A percentile compares a stretch with the other conserved stretches of the same genome.
These are phyloP conservation scores for Eremothecium gossypii DNA, from an alignment of 1,139 yeast species.

Conservation along the genomic window DNA sequence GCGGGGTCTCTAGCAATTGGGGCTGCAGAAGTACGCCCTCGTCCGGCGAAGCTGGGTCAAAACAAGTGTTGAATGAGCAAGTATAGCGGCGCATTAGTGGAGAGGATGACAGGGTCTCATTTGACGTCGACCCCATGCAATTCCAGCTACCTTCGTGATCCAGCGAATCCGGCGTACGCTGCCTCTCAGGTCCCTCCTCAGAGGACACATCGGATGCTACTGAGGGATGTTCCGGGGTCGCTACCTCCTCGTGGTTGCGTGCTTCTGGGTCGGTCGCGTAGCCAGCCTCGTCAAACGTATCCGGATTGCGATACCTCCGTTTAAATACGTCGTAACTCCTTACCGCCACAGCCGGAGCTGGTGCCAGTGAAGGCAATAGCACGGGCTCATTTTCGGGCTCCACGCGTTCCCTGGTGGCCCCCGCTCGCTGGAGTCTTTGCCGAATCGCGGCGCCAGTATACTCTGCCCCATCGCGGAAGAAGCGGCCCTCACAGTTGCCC, in stretches of 20 bases:
- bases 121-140: neutral
- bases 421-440: conserved; percentile 8
- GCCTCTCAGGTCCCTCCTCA: no score
- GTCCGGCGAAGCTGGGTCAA: conserved; percentile 24
- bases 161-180: no score
- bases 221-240: neutral
- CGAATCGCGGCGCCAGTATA: conserved; percentile 23
- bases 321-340: conserved; percentile 2
- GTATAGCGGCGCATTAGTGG: conserved; percentile 21
- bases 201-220: no score
- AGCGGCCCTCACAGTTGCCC: conserved; percentile 72
- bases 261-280: neutral
- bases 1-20: conserved; percentile 21
- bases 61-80: conserved; percentile 29
- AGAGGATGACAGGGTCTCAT: conserved; percentile 7
- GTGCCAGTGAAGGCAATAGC: neutral
- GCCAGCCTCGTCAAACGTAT: conserved; percentile 4
- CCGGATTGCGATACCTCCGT: conserved; percentile 3
- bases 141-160: conserved; percentile 1
- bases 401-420: neutral
- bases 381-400: neutral
- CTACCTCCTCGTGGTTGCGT: neutral
- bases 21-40: neutral
- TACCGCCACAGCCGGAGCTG: neutral
- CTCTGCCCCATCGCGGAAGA: conserved; percentile 42